phyloP scores from a whole-genome alignment of 2,329 filamentous ascomycete species.

The Diaporthe vaccinii region DNA sequence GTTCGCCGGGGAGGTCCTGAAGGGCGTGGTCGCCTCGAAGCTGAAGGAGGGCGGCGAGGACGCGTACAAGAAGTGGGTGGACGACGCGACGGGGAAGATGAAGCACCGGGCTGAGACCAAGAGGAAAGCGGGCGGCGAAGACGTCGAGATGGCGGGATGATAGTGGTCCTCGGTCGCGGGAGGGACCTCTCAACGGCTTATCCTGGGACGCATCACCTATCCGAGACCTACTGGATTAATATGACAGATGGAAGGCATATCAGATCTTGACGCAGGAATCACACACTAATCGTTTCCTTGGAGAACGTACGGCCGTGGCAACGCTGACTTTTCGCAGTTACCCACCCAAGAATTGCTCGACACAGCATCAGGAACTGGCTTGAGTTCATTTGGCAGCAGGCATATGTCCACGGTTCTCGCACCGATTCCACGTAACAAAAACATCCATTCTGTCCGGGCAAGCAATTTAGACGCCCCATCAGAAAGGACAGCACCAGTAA shows the following conservation, averaged over 20 bases:
- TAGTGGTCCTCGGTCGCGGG: not conserved
- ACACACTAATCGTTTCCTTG: not conserved
- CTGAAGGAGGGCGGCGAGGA: conserved; percentile 73
- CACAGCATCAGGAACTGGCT: not conserved
- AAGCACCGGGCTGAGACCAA: conserved; percentile 50
- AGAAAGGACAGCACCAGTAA: not conserved
- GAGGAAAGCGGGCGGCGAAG: conserved; percentile 46
- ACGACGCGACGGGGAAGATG: conserved; percentile 62
- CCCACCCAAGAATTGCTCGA: not conserved
- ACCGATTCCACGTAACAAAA: not conserved
- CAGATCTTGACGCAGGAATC: not conserved
- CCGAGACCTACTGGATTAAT: conserved; percentile 17
- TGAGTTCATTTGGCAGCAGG: not conserved
- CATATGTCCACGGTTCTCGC: not conserved
- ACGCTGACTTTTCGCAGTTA: conserved; percentile 14
- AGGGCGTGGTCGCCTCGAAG: conserved; percentile 85
- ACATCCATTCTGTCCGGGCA: not conserved
- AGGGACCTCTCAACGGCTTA: not conserved
- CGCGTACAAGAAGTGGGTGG: conserved; percentile 80
- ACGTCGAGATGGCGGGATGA: conserved; percentile 50
- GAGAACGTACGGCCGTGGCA: not conserved
- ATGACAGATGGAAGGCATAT: conserved; percentile 7
- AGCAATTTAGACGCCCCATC: not conserved
- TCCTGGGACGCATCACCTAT: conserved; percentile 2
- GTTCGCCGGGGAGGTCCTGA: conserved; percentile 91